These are phyloP conservation scores for Ormosia emarginata DNA, from an alignment of 306 rosid genomes.

Conservation along the genomic window DNA sequence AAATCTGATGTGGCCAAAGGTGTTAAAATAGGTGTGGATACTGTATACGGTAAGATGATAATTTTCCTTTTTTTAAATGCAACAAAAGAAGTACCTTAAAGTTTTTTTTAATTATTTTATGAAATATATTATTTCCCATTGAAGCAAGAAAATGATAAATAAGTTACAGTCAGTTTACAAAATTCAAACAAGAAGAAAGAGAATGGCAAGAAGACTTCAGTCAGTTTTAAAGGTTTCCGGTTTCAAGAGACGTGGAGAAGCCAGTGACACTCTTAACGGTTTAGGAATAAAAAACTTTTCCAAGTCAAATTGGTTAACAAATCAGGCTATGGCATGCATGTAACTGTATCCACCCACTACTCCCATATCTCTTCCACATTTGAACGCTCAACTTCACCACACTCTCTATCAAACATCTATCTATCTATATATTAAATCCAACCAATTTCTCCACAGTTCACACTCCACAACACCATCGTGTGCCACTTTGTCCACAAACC, in stretches of 20 bases:
- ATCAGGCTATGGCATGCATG: neutral
- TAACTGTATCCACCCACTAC: conserved; percentile 27
- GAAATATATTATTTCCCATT: neutral
- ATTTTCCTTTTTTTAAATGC: neutral
- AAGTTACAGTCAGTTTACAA: neutral
- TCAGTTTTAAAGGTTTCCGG: too few species aligned
- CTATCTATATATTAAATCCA: conserved; percentile 16
- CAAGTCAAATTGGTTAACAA: neutral
- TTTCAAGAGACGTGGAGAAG: neutral
- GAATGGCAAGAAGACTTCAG: too few species aligned
- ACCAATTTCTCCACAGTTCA: neutral
- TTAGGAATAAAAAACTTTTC: neutral
- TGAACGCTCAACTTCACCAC: conserved; percentile 21
- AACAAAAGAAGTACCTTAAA: neutral
- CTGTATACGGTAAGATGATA: too few species aligned
- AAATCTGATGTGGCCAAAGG: too few species aligned
- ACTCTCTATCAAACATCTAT: neutral
- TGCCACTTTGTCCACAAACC: neutral
- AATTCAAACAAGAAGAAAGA: too few species aligned
- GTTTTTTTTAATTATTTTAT: too few species aligned
- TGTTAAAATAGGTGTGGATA: too few species aligned
- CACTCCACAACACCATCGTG: too few species aligned
- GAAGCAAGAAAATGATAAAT: neutral
- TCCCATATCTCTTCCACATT: conserved; percentile 17
- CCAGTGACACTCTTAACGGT: neutral